Base-by-base conservation (phyloP, 2,329 filamentous ascomycete genomes). In the Aspergillus pseudotamarii region DNA sequence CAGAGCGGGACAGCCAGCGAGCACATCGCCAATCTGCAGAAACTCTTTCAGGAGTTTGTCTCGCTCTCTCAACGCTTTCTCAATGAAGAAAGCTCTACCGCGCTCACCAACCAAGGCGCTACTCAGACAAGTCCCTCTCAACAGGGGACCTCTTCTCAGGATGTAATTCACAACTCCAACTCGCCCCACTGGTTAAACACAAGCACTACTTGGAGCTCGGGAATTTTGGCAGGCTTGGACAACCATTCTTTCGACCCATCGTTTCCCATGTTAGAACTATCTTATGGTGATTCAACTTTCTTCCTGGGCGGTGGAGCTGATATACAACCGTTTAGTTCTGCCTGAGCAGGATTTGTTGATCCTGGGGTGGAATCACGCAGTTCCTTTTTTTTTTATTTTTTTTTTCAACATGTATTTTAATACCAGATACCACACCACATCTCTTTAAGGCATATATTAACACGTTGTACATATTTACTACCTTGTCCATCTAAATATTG, bases 21-120 rank as follows among this genome's bases (percentile, higher is more conserved):
- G 14, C 63, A 61, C 4, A 61, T 70, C 30, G 61, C 64, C 1
- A 60, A 57, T 4, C 38, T 70, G 36, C 68, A 66, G 34, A 60
- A 43, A 6, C 62, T 70, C 3, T 66, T 67, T 28, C 57, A 63
- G 50, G 59, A 68, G 12, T 67, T 70, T n/a, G 58, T 68, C 6
- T 43, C 60, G 5, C 62, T 70, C 19, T 66, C 67, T 2, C 57
- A 55, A 23, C 41, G 59, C 9, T 60, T 60, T 26, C 41, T 60
- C 50, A 23, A 54, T 2, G 51, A 54, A 34, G 51, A 54, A 54
- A 54, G 11, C 0, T 36, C 51, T 23, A 16, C 51, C 32, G 8
- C 32, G 0, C 19, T 50, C 14, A 21, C 28, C 14, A 19, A 53
- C 1, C 50, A 53, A n/a, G 50, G 26, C 4, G 19, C 32, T 12